These are phyloP conservation scores for Diplocarpon rosae DNA, from an alignment of 2,329 filamentous ascomycete species.

Conservation along the genomic window DNA sequence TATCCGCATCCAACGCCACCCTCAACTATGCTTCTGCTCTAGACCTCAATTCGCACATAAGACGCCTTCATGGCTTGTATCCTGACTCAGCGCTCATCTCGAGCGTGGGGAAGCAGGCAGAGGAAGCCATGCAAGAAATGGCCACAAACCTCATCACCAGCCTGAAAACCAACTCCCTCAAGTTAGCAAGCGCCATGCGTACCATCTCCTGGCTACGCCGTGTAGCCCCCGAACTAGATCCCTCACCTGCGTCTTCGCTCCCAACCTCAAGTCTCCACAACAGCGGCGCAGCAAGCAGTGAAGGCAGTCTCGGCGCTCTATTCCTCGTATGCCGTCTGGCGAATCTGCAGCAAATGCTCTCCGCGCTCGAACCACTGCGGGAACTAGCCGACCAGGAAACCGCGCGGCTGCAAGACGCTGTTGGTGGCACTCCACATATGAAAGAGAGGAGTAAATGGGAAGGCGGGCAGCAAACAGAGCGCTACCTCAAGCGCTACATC, in stretches of 20 bases:
- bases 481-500: conserved; percentile 88
- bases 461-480: conserved; percentile 82
- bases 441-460: conserved; percentile 37
- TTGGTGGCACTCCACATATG: not conserved
- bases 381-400: conserved; percentile 86
- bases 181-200: conserved; percentile 80
- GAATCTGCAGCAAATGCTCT: conserved; percentile 68
- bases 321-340: conserved; percentile 80
- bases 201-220: conserved; percentile 86
- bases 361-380: conserved; percentile 72
- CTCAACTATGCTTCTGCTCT: conserved; percentile 81
- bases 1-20: conserved; percentile 32
- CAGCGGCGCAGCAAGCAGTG: conserved; percentile 28
- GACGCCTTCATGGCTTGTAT: conserved; percentile 72
- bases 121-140: conserved; percentile 81
- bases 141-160: conserved; percentile 71
- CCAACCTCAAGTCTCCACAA: conserved; percentile 8
- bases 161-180: conserved; percentile 67
- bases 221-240: conserved; percentile 69
- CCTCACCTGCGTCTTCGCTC: conserved; percentile 17
- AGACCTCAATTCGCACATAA: conserved; percentile 89
- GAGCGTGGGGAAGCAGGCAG: conserved; percentile 65
- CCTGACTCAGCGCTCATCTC: conserved; percentile 65
- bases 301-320: conserved; percentile 67
- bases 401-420: conserved; percentile 29